These are phyloP conservation scores for Ogataea methanolica DNA, from an alignment of 805 yeast genomes.

Conservation along the genomic window DNA sequence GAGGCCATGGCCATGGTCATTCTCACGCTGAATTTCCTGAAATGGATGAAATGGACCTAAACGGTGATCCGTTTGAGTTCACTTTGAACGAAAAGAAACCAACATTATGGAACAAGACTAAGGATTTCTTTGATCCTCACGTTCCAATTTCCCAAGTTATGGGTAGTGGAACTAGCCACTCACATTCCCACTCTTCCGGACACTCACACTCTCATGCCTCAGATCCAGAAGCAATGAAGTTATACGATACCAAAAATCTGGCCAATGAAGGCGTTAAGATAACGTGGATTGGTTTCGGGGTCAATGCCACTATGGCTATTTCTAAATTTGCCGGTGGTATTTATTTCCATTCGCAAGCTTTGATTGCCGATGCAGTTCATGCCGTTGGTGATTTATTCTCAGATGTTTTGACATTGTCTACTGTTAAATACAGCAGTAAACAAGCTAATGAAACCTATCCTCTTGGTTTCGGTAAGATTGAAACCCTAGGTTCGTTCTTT, in stretches of 20 bases:
- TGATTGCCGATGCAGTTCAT: constrained; percentile 92
- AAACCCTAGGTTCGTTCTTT: constrained; percentile 84
- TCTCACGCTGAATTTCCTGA: constrained; percentile 28
- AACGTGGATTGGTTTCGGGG: constrained; percentile 85
- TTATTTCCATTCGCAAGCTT: constrained; percentile 89
- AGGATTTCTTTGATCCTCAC: constrained; percentile 33
- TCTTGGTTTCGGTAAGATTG: constrained; percentile 87
- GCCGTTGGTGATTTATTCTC: constrained; percentile 87
- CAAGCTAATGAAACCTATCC: constrained; percentile 64
- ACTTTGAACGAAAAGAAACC: constrained; percentile 19
- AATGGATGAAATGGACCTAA: constrained; percentile 22
- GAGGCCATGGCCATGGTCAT: constrained; percentile 25
- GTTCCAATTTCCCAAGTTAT: constrained; percentile 28
- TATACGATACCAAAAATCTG: constrained; percentile 39
- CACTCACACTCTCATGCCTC: constrained; percentile 36
- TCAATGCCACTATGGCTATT: constrained; percentile 80
- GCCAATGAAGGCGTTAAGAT: constrained; percentile 85
- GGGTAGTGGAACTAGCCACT: constrained; percentile 8
- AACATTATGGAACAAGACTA: constrained; percentile 24
- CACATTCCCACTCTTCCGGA: constrained; percentile 18
- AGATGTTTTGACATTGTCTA: constrained; percentile 82
- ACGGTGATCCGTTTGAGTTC: constrained; percentile 25
- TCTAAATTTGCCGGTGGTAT: constrained; percentile 88
- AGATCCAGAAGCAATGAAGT: constrained; percentile 41
- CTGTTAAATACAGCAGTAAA: constrained; percentile 72